These are phyloP conservation scores for Plasmodiophora brassicae DNA, from an alignment of 208 protist species.

Conservation along the genomic window DNA sequence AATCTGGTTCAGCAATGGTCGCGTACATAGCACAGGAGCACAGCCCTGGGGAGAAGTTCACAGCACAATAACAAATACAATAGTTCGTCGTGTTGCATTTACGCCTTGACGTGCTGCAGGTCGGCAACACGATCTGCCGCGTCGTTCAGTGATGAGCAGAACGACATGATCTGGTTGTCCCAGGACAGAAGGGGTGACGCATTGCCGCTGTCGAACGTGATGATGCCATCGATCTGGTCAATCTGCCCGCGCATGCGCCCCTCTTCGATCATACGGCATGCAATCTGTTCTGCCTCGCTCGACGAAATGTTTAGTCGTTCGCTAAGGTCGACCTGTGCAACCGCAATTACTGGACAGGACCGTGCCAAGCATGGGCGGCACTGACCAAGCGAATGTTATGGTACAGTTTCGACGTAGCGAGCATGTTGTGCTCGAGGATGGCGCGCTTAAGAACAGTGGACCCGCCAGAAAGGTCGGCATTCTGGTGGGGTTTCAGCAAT, in stretches of 20 bases:
- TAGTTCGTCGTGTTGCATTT: too few relatives aligned
- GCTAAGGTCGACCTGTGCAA: background rate
- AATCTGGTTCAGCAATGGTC: too few relatives aligned
- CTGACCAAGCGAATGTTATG: background rate
- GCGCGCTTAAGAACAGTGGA: background rate
- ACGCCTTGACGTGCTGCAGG: too few relatives aligned
- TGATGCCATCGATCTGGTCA: background rate
- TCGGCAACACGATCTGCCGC: background rate
- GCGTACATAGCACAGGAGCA: too few relatives aligned
- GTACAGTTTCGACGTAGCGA: background rate
- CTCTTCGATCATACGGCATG: background rate
- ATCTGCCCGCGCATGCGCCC: background rate
- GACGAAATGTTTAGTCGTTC: background rate
- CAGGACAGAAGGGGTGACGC: background rate
- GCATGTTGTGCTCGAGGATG: slow-evolving; percentile 11
- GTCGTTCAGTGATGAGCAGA: background rate
- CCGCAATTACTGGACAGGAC: background rate
- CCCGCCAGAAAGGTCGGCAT: slow-evolving; percentile 7
- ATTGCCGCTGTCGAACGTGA: background rate
- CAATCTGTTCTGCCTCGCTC: background rate
- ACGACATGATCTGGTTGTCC: background rate
- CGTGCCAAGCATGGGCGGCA: too few relatives aligned
- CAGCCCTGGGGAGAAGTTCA: too few relatives aligned
- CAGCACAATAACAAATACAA: too few relatives aligned
- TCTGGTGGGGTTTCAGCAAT: background rate